Evolutionary conservation across 768 basidiomycete genomes (phyloP).

Genomic region (Suillus occidentalis): DNA sequence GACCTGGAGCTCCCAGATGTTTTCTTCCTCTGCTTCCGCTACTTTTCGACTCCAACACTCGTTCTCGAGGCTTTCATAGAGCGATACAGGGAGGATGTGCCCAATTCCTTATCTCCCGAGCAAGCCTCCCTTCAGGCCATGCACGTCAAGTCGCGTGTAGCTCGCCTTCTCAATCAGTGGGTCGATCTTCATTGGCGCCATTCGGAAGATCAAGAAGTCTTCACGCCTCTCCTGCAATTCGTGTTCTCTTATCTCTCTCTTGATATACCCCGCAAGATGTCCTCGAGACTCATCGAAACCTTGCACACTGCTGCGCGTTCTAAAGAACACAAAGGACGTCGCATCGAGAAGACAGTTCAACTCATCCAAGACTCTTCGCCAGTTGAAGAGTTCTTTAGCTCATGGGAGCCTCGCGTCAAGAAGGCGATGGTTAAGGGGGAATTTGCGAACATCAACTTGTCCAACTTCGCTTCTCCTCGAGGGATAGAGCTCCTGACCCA

Average conservation of each 20-base stretch:
- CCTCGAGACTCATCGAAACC: constrained; percentile 27
- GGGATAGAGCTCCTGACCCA: constrained; percentile 46
- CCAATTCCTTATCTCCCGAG: constrained; percentile 21
- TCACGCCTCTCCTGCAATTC: constrained; percentile 32
- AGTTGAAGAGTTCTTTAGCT: constrained; percentile 17
- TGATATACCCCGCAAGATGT: constrained; percentile 32
- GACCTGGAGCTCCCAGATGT: constrained; percentile 47
- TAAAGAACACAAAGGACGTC: constrained; percentile 25
- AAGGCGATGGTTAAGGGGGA: constrained; percentile 29
- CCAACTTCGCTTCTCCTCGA: constrained; percentile 34
- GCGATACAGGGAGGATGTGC: constrained; percentile 47
- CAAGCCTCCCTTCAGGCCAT: constrained; percentile 43
- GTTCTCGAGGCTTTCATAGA: constrained; percentile 44
- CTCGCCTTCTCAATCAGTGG: constrained; percentile 66
- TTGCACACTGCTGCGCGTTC: constrained; percentile 28
- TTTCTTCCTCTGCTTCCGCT: constrained; percentile 72
- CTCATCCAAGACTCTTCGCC: constrained; percentile 21
- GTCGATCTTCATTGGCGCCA: constrained; percentile 66
- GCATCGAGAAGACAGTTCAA: constrained; percentile 26
- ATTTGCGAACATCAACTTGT: constrained; percentile 29
- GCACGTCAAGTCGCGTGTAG: constrained; percentile 59
- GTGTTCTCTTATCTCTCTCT: constrained; percentile 29
- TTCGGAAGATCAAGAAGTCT: constrained; percentile 43
- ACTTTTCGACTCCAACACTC: constrained; percentile 54
- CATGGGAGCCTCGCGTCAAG: constrained; percentile 28